Evolutionary conservation across 2,329 filamentous ascomycete species (phyloP), one percentile per base, ranked within the genome.

Genomic region (Penicillium italicum): DNA sequence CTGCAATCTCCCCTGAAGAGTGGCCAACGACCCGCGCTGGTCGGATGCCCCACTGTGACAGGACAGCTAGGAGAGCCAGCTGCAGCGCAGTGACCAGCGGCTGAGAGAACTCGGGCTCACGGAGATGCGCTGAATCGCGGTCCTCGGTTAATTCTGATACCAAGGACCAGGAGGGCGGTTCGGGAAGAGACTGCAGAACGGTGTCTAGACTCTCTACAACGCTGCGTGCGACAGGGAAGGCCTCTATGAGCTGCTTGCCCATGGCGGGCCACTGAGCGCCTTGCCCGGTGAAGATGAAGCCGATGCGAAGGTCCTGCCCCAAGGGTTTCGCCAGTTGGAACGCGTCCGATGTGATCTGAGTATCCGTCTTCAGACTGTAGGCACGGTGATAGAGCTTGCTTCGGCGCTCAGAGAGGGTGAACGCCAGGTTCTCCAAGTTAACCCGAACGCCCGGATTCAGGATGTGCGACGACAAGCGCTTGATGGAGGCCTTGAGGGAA

Each of bases 11-110:
- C 0, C 55, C 55, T 5, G 41, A 48, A 9, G 55, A 57, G 45
- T 55, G 55, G 10, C 55, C 55, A 2, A 36, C 33, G 8, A 51
- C 22, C 1, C 42, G 40, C 10, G 10, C 34, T 0, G 55, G 50
- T 16, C 28, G 8, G 7, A 57, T 22, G 16, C 26, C 26, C 55
- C 55, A 62, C 4, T 28, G 26, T 16, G 37, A 22, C 26, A 62
- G 34, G 6, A 60, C n/a, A 8, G 24, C 44, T 4, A 62, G 14
- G 2, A 58, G 38, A 18, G 41, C 42, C 1, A 62, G 22, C 24
- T 62, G 59, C n/a, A 62, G 16, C 4, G 58, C 59, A 2, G 59
- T 56, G 33, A 52, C 45, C 1, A 55, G 33, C 10, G 59, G 55
- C 40, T 62, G 59, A 3, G 57, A 57, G 24, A 53, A 34, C n/a